Evolutionary conservation across 2,329 filamentous ascomycete genomes (phyloP).

Genomic region (Aspergillus jensenii): DNA sequence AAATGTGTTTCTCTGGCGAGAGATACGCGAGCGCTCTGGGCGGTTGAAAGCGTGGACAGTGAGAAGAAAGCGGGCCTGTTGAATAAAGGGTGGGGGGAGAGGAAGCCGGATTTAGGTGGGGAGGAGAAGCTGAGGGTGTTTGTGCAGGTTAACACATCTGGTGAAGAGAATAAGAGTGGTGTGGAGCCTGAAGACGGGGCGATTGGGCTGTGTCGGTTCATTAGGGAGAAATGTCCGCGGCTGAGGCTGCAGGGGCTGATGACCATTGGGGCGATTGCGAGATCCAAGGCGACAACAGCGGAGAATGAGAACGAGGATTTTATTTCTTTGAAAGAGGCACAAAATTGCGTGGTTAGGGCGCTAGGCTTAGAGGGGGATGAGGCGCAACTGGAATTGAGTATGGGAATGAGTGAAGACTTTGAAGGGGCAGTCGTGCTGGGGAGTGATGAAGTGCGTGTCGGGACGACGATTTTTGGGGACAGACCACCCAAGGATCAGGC

Average conservation of each 20-base stretch:
- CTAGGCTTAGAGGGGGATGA: constrained; percentile 51
- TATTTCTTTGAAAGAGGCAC: constrained; percentile 62
- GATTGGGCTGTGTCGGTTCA: constrained; percentile 66
- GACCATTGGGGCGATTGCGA: constrained; percentile 94
- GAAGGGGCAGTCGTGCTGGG: constrained; percentile 82
- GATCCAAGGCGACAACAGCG: constrained; percentile 69
- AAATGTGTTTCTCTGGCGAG: constrained; percentile 85
- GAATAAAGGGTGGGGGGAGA: constrained; percentile 69
- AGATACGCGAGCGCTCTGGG: constrained; percentile 84
- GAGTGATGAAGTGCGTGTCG: constrained; percentile 85
- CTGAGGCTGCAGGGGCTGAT: constrained; percentile 80
- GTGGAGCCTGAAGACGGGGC: constrained; percentile 62
- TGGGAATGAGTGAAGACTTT: constrained; percentile 98
- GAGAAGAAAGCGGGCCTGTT: constrained; percentile 83
- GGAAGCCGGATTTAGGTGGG: constrained; percentile 32
- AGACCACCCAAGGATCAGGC: constrained; percentile 78
- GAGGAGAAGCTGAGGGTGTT: constrained; percentile 65
- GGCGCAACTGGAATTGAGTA: constrained; percentile 78
- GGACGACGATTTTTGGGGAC: constrained; percentile 89
- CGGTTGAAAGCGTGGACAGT: constrained; percentile 86
- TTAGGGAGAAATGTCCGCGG: constrained; percentile 69
- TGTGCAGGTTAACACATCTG: constrained; percentile 94
- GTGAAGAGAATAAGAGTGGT: constrained; percentile 82
- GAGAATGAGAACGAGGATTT: constrained; percentile 95
- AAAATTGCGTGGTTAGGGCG: constrained; percentile 67